Conservation (phyloP, 331 rosid genomes). For the Phaseolus coccineus region DNA sequence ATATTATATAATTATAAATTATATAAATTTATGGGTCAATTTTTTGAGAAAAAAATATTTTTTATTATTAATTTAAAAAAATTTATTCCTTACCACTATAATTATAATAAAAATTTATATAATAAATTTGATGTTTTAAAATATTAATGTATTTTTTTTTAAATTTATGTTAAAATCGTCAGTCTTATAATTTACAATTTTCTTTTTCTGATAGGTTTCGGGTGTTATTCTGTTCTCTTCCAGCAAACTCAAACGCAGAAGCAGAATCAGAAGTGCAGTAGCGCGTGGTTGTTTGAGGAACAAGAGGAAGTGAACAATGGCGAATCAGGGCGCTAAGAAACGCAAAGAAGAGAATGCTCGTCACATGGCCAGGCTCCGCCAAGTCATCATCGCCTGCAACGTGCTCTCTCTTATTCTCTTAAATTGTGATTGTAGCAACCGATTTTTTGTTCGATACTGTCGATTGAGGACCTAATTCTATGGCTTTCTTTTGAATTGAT, state of each 20-base stretch:
- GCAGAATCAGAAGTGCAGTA: constrained; percentile 3
- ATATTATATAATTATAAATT: no score
- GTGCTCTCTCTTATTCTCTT: constrained; percentile 46
- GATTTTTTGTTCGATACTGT: neutral
- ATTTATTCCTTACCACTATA: no score
- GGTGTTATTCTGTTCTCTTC: constrained; percentile 3
- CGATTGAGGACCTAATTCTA: constrained; percentile 17
- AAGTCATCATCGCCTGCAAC: constrained; percentile 77
- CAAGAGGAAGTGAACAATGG: constrained; percentile 58
- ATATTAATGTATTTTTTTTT: no score
- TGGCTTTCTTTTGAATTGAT: neutral
- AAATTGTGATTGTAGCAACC: neutral
- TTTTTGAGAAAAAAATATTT: no score
- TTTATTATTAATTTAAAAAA: no score
- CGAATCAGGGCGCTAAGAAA: constrained; percentile 97
- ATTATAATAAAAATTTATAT: no score
- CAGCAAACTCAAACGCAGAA: neutral
- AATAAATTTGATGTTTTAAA: no score
- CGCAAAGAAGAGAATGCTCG: constrained; percentile 91
- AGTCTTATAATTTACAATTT: no score
- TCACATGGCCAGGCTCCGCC: constrained; percentile 82
- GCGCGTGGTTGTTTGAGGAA: neutral
- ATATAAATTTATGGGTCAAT: no score
- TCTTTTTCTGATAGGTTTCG: neutral
- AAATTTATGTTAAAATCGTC: no score